A percentile compares a stretch with the other conserved stretches of the same genome.
Evolutionary conservation across 345 rosid genomes (phyloP).

Genomic region (Aquilaria yunnanensis): DNA sequence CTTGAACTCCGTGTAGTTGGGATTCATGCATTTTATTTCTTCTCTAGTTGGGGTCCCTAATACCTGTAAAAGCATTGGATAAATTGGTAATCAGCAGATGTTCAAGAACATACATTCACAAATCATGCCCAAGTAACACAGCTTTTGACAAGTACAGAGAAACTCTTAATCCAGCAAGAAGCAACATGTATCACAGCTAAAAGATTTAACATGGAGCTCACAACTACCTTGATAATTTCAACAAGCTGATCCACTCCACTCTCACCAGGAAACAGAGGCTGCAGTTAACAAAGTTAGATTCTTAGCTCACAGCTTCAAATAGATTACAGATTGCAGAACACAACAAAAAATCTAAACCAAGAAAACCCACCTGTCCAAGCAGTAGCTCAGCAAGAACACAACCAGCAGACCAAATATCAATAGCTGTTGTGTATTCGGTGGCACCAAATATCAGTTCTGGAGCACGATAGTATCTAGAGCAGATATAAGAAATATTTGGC

Average conservation of each 20-base stretch:
- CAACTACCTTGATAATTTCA: conserved; percentile 86
- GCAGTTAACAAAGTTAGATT: conserved; percentile 19
- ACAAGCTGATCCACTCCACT: conserved; percentile 99
- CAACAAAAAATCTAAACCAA: neutral
- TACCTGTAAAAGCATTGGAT: neutral
- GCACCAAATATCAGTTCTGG: conserved; percentile 99
- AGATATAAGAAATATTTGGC: conserved; percentile 89
- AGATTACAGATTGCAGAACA: neutral
- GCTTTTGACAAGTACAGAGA: too few relatives aligned
- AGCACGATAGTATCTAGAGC: conserved; percentile 98
- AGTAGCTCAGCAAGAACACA: conserved; percentile 94
- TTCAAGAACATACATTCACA: too few relatives aligned
- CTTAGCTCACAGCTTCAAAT: neutral
- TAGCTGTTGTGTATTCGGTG: conserved; percentile 90
- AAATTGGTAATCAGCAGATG: neutral
- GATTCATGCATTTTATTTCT: conserved; percentile 99
- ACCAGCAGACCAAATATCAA: conserved; percentile 98
- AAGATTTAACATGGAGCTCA: neutral
- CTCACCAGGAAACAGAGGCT: conserved; percentile 98
- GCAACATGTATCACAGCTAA: too few relatives aligned
- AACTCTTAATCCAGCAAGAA: too few relatives aligned
- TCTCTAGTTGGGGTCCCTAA: conserved; percentile 95
- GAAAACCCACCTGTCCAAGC: conserved; percentile 70
- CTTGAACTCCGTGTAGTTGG: conserved; percentile 92
- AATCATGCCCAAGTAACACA: too few relatives aligned